phyloP scores from a whole-genome alignment of 2,329 filamentous ascomycete genomes.

The Talaromyces atroroseus region DNA sequence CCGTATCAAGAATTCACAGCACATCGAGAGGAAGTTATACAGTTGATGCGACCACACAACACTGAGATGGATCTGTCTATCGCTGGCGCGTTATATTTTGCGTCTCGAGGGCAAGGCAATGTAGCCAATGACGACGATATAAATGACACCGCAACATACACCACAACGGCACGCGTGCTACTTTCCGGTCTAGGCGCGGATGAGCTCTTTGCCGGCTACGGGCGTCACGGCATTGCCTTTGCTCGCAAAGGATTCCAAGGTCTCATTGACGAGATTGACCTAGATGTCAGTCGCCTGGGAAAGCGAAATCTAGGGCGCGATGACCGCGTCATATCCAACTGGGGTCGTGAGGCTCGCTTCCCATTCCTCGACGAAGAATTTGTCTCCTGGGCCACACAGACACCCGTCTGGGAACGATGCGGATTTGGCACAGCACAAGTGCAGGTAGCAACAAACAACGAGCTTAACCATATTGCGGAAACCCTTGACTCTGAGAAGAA shows the following conservation, averaged over 20 bases:
- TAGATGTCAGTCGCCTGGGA: slow-evolving; percentile 80
- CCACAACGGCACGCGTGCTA: slow-evolving; percentile 71
- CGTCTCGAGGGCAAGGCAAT: slow-evolving; percentile 65
- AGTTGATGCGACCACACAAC: slow-evolving; percentile 84
- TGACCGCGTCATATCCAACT: slow-evolving; percentile 83
- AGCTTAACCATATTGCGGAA: slow-evolving; percentile 1
- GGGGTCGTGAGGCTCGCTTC: slow-evolving; percentile 82
- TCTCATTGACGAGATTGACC: slow-evolving; percentile 72
- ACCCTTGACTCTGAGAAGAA: slow-evolving; percentile 72
- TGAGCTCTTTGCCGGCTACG: slow-evolving; percentile 92
- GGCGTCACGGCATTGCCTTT: slow-evolving; percentile 74
- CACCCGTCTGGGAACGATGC: slow-evolving; percentile 78
- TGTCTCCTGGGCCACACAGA: slow-evolving; percentile 70
- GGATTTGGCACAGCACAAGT: slow-evolving; percentile 60
- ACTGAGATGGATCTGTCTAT: slow-evolving; percentile 99
- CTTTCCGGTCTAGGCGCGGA: slow-evolving; percentile 92
- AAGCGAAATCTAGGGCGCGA: slow-evolving; percentile 94
- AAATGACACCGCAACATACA: slow-evolving; percentile 45
- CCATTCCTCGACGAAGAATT: slow-evolving; percentile 86
- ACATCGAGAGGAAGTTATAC: slow-evolving; percentile 64
- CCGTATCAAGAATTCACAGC: slow-evolving; percentile 68
- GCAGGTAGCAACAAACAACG: slow-evolving; percentile 18
- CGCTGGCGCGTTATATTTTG: slow-evolving; percentile 88
- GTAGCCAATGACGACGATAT: slow-evolving; percentile 10
- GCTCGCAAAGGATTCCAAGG: slow-evolving; percentile 61